phyloP scores from a whole-genome alignment of 2,329 filamentous ascomycete genomes.

The Byssochlamys sp. region DNA sequence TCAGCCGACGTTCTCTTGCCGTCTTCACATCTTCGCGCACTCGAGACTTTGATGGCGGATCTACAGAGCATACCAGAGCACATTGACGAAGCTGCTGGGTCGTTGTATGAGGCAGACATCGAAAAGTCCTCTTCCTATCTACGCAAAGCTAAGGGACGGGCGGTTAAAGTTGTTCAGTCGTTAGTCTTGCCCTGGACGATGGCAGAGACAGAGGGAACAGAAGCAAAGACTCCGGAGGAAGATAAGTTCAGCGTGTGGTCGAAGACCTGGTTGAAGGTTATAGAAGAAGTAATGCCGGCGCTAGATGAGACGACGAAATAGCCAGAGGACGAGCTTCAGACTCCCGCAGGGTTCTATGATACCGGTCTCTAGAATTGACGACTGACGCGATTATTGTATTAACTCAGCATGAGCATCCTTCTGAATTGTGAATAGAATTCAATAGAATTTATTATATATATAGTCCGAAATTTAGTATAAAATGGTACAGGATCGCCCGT shows the following conservation, averaged over 20 bases:
- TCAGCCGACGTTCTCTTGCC: constrained; percentile 3
- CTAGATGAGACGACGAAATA: constrained; percentile 8
- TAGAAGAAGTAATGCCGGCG: constrained; percentile 32
- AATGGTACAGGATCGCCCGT: neutral
- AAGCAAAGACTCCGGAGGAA: constrained; percentile 45
- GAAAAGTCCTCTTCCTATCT: constrained; percentile 25
- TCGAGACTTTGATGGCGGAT: constrained; percentile 27
- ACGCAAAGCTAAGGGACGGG: constrained; percentile 27
- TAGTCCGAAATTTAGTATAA: neutral
- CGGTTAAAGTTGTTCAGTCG: constrained; percentile 60
- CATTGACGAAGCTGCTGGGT: constrained; percentile 38
- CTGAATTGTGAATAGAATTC: neutral
- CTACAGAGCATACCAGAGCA: constrained; percentile 30
- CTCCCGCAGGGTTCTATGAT: neutral
- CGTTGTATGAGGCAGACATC: constrained; percentile 34
- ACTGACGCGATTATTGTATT: neutral
- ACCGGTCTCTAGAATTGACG: neutral
- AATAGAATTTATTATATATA: neutral
- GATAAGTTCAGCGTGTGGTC: constrained; percentile 76
- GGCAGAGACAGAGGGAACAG: constrained; percentile 47
- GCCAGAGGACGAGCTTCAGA: neutral
- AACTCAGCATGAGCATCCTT: neutral
- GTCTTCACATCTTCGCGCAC: constrained; percentile 12
- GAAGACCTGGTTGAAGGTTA: constrained; percentile 43
- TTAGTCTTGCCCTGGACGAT: constrained; percentile 64